phyloP scores from a whole-genome alignment of 2,329 filamentous ascomycete genomes.

The Xylariaceae sp. region DNA sequence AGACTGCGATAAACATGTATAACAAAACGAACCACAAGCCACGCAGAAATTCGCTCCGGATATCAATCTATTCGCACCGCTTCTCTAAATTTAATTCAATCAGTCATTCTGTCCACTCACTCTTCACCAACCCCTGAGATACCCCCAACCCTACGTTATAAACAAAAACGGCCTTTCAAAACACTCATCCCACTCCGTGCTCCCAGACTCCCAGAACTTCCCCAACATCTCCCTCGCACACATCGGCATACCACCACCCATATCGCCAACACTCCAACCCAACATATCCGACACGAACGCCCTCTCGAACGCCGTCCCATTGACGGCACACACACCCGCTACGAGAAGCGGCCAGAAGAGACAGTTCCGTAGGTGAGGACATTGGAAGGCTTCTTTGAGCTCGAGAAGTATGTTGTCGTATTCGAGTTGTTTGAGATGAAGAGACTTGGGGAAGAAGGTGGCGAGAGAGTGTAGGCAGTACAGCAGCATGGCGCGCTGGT shows the following conservation, averaged over 20 bases:
- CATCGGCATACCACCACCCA: conserved; percentile 28
- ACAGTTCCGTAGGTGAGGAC: conserved; percentile 21
- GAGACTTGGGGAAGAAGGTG: conserved; percentile 16
- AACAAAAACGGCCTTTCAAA: conserved; percentile 33
- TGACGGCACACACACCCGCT: conserved; percentile 29
- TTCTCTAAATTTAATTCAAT: background rate
- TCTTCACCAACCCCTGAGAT: too few species aligned
- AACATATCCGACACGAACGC: conserved; percentile 28
- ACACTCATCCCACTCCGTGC: conserved; percentile 34
- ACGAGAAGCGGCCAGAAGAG: conserved; percentile 34
- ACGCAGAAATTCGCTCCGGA: too few species aligned
- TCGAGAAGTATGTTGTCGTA: conserved; percentile 23
- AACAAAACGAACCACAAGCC: too few species aligned
- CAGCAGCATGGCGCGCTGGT: conserved; percentile 30
- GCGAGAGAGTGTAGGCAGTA: conserved; percentile 29
- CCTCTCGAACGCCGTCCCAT: conserved; percentile 23
- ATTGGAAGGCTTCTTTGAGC: conserved; percentile 22
- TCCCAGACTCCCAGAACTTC: conserved; percentile 32
- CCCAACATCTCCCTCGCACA: conserved; percentile 26
- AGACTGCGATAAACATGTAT: too few species aligned
- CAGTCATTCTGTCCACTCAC: background rate
- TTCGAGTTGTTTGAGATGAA: conserved; percentile 2
- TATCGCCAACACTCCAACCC: conserved; percentile 19
- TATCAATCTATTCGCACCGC: too few species aligned
- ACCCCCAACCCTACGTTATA: conserved; percentile 6